phyloP scores from a whole-genome alignment of 495 filamentous ascomycete species.

The Penicillium chermesinum region DNA sequence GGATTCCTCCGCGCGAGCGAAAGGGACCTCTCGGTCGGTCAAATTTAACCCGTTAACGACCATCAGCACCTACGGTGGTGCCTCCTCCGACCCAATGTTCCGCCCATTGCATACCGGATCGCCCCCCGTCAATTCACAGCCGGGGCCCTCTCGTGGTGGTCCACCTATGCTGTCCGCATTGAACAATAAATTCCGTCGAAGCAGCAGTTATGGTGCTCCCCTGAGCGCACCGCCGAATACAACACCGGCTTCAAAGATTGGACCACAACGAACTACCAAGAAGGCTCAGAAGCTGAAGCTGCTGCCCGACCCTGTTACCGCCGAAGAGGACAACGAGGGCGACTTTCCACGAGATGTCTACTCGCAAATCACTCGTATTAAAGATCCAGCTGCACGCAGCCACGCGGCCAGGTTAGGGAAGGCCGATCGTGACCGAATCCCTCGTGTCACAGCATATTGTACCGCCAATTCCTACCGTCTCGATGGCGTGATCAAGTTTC shows the following conservation, averaged over 20 bases:
- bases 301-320: conserved; percentile 80
- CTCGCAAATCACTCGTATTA: conserved; percentile 90
- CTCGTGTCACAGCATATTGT: conserved; percentile 92
- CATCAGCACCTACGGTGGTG: conserved; percentile 50
- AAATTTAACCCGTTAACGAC: conserved; percentile 66
- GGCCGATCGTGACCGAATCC: conserved; percentile 80
- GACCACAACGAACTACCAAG: conserved; percentile 90
- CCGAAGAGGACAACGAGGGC: conserved; percentile 69
- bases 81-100: conserved; percentile 40
- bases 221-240: conserved; percentile 37
- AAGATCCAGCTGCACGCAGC: conserved; percentile 86
- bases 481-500: conserved; percentile 78
- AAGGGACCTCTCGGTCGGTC: conserved; percentile 52
- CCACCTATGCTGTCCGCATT: conserved; percentile 74
- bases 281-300: conserved; percentile 95
- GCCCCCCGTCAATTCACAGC: conserved; percentile 32
- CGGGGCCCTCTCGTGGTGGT: conserved; percentile 31
- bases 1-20: conserved; percentile 36
- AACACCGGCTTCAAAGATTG: conserved; percentile 67
- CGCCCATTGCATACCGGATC: conserved; percentile 38
- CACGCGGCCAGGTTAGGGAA: conserved; percentile 93
- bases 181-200: conserved; percentile 79
- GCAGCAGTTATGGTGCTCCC: conserved; percentile 75
- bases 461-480: conserved; percentile 87
- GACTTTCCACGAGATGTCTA: conserved; percentile 95